Percentiles rank a stretch among this genome's conserved stretches.
Evolutionary conservation across 179 eudicot species (phyloP).

Genomic region (Silene coronaria): DNA sequence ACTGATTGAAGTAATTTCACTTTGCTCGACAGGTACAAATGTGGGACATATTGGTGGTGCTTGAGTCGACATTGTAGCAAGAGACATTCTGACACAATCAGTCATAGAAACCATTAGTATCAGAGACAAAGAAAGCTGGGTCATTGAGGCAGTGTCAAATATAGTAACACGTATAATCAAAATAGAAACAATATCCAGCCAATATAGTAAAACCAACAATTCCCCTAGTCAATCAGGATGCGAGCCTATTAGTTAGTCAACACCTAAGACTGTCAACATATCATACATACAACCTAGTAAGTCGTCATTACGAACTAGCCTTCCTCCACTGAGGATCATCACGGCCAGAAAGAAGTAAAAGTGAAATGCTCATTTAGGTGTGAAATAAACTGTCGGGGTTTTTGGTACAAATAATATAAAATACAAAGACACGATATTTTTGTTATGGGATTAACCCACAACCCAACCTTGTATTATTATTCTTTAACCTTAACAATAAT

Average conservation of each 20-base stretch:
- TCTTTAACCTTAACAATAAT: too few relatives aligned
- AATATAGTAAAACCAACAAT: neutral
- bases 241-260: neutral
- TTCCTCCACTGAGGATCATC: too few relatives aligned
- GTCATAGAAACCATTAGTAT: neutral
- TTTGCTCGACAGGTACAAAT: constrained; percentile 69
- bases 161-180: neutral
- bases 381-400: too few relatives aligned
- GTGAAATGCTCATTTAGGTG: too few relatives aligned
- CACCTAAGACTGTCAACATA: neutral
- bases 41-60: constrained; percentile 44
- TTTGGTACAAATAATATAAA: too few relatives aligned
- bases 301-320: too few relatives aligned
- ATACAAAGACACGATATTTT: too few relatives aligned
- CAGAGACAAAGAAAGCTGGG: neutral
- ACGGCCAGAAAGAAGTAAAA: too few relatives aligned
- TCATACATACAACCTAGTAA: too few relatives aligned
- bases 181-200: too few relatives aligned
- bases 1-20: constrained; percentile 42
- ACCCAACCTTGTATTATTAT: too few relatives aligned
- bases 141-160: neutral
- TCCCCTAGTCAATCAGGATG: neutral
- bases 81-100: constrained; percentile 30
- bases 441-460: too few relatives aligned
- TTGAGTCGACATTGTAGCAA: constrained; percentile 44